Conservation (phyloP, 2,329 filamentous ascomycete species). For the Alternaria dauci region DNA sequence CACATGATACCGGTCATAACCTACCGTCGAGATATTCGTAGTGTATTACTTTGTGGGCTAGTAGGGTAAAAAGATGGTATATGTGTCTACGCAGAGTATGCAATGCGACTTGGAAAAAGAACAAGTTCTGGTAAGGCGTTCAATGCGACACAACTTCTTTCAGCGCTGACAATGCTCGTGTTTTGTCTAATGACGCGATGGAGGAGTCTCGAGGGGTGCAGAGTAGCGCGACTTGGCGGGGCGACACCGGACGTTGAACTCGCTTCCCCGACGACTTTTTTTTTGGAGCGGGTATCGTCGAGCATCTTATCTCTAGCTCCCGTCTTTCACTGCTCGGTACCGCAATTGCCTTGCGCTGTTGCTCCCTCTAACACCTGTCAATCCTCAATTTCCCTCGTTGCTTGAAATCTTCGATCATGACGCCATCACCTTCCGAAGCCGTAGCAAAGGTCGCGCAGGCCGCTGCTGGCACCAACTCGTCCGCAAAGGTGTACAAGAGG, state of each 20-base stretch:
- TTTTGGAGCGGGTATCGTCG: slow-evolving; percentile 9
- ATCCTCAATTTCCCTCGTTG: background rate
- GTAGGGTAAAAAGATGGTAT: background rate
- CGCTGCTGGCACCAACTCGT: slow-evolving; percentile 43
- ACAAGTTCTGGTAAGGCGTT: background rate
- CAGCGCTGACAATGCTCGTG: background rate
- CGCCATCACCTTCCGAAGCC: slow-evolving; percentile 41
- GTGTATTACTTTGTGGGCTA: background rate
- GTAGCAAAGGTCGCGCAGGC: slow-evolving; percentile 40
- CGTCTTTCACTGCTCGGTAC: slow-evolving; percentile 9
- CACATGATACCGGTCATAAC: background rate
- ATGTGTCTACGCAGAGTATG: background rate
- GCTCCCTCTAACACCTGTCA: slow-evolving; percentile 11
- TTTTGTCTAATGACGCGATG: background rate
- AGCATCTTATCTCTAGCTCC: slow-evolving; percentile 18
- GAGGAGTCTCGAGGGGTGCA: background rate
- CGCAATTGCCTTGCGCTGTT: slow-evolving; percentile 24
- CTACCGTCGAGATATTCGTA: background rate
- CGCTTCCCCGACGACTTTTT: slow-evolving; percentile 24
- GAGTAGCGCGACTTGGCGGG: slow-evolving; percentile 15
- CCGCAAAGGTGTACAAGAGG: slow-evolving; percentile 73
- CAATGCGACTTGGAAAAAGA: background rate
- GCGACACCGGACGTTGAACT: slow-evolving; percentile 13
- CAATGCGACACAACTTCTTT: background rate
- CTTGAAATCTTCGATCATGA: slow-evolving; percentile 27